Base-by-base conservation (phyloP, 2,329 filamentous ascomycete genomes). In the Teratosphaeria nubilosa region DNA sequence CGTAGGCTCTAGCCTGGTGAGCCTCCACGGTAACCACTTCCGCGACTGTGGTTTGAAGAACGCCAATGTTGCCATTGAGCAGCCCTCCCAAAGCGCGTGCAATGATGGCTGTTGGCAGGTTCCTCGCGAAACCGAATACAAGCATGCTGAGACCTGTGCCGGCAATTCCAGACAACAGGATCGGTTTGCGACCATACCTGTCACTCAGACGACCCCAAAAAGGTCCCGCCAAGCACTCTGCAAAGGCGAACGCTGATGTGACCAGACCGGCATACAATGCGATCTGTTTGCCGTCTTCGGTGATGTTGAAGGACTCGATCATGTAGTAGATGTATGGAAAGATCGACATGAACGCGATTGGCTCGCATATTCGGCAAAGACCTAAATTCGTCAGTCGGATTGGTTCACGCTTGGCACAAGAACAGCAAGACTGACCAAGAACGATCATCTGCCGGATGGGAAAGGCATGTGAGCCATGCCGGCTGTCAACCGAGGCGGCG, bases 301-400 rank as follows among this genome's bases (percentile, higher is more conserved):
- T 89, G 70, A 96, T 86, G 68, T 88, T 80, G 75, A 97, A 97
- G 61, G 91, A 90, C 68, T 91, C 81, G 66, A 97, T 87, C 94
- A 99, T 97, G 78, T 88, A 92, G 78, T 96, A 97, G 66, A 95
- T 91, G 74, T 97, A 99, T 1, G 94, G 94, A 72, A 99, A 97
- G 66, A 97, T 96, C 56, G 91, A 96, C 90, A 96, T 97, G 80
- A 99, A 97, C 5, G 94, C 94, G 73, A 99, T 97, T 56, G 94
- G 94, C 73, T 99, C 94, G 79, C 91, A 96, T 78, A 99, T 92
- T 70, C 94, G 87, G 76, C 91, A 96, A 69, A 96, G 59, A 24
- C 67, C 68, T 69, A 16, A 14, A 50, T 7, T 30, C 55, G 34
- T 58, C 51, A 52, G 56, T 59, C 27, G 52, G 53, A 22, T 22